Evolutionary conservation across 306 rosid genomes (phyloP), one percentile per base, ranked within the genome.

Genomic region (Trifolium fragiferum): DNA sequence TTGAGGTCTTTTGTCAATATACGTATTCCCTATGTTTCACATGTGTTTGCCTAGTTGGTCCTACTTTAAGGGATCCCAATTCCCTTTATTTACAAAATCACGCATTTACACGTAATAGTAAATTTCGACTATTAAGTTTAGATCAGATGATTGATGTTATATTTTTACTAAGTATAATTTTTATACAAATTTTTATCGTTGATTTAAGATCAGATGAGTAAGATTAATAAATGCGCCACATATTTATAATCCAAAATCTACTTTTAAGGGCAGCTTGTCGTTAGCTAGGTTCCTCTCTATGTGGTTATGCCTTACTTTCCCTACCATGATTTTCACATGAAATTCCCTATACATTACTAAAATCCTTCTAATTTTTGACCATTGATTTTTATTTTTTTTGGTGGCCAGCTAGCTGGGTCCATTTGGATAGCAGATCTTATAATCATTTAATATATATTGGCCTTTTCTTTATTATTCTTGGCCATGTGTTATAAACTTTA

Each of bases 21-120:
- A 58, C 23, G 13, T 12, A 43, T 73, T 6, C 35, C 46, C 60
- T 37, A 32, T 81, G 46, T 65, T 76, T 77, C 62, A n/a, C 81
- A 70, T 60, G 70, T 71, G 60, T 76, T 47, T 51, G 35, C 12
- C 68, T 41, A 43, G 33, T 69, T 68, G 61, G 73, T 47, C 41
- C 30, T 30, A 20, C 46, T 12, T 68, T 77, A 16, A 4, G 27
- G 11, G 63, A 19, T 16, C 59, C 25, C 1, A 21, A 53, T 53
- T 18, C 23, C 5, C 4, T 18, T 6, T 8, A 10, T 19, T 49
- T 49, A 49, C 3, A 49, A 47, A 37, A 7, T 37, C 40, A 1
- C 2, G 10, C 1, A 37, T 37, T 8, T 7, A 37, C 8, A 37
- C 10, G 2, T 2, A 8, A 0, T 37, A 37, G 8, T 37, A 37